Evolutionary conservation across 345 rosid genomes (phyloP), one percentile per base, ranked within the genome.

Genomic region (Alliaria petiolata): DNA sequence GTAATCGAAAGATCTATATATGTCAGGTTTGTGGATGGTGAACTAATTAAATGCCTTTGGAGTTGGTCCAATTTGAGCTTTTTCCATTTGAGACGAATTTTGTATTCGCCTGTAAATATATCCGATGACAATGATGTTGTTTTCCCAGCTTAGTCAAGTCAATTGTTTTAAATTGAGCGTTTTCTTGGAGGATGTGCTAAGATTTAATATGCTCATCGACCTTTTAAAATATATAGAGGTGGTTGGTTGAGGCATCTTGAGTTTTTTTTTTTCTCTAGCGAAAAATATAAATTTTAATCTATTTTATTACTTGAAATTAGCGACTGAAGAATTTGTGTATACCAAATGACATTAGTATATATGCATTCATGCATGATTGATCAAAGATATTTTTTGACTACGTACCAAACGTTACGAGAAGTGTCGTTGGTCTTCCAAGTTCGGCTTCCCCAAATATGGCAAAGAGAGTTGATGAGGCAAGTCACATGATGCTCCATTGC

Each of bases 351-450:
- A 58, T n/a, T n/a, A n/a, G n/a, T n/a, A n/a, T n/a, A n/a, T n/a
- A n/a, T n/a, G n/a, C n/a, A 19, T 33, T 40, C 35, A 63, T 44
- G 40, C 35, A 54, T 44, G 40, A 45, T 15, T 33, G 16, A 31
- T 65, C 2, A 34, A 44, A 49, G 40, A 33, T n/a, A n/a, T n/a
- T 17, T 49, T 28, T 7, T 16, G 34, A 44, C 9, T 28, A 44
- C 74, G 26, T 75, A 75, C 79, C 79, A 76, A 76, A 76, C 75
- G 16, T 76, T 76, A 62, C 79, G 79, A 62, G 79, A 76, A 36
- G 79, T 76, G 22, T 76, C 79, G 11, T 54, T 76, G 0, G 80
- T 76, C 46, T 76, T 76, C 80, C 80, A 76, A 49, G 80, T 36
- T 43, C 80, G 67, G 30, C 71, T 64, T 40, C 80, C 80, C 76